phyloP scores from a whole-genome alignment of 176 grass and related monocot genomes.

The sorghum (Sorghum bicolor) region Sorghum_bicolor_NCBIv3 NC_012876.2:60667501-60668000 shows the following conservation, averaged over 20 bases:
- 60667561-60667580: too few relatives aligned
- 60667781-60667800: not conserved
- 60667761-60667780: constrained; percentile 1
- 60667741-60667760: not conserved
- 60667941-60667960: not conserved
- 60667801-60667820: constrained; percentile 32
- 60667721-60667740: not conserved
- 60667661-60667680: not conserved
- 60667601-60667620: too few relatives aligned
- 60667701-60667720: not conserved
- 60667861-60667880: constrained; percentile 80
- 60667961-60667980: constrained; percentile 2
- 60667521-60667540: too few relatives aligned
- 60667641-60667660: not conserved
- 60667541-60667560: too few relatives aligned
- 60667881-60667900: constrained; percentile 87
- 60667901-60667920: constrained; percentile 94
- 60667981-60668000: not conserved
- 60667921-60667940: constrained; percentile 66
- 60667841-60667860: constrained; percentile 73
- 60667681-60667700: not conserved
- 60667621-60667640: too few relatives aligned
- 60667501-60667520: too few relatives aligned
- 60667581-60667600: too few relatives aligned
- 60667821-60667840: constrained; percentile 72